phyloP scores from a whole-genome alignment of 192 early-diverging fungal genomes.

The Coemansia sp. region DNA sequence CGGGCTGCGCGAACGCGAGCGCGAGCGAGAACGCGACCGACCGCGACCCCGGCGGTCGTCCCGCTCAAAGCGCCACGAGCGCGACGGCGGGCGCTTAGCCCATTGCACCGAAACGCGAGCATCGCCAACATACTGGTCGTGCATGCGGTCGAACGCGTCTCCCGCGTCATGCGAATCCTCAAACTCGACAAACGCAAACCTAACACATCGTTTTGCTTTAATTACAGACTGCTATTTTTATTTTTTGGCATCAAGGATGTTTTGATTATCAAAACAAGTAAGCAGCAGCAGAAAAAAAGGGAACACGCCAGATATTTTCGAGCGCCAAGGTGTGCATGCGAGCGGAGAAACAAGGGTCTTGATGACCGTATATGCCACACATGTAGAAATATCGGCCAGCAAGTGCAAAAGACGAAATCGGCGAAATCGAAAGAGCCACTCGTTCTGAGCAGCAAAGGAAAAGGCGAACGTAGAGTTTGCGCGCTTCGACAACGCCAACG shows the following conservation, averaged over 20 bases:
- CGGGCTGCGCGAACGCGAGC: conserved; percentile 38
- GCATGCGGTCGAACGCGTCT: conserved; percentile 94
- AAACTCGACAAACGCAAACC: conserved; percentile 96
- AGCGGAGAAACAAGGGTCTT: too few species aligned
- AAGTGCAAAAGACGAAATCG: neutral
- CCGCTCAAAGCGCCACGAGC: conserved; percentile 70
- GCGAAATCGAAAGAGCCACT: too few species aligned
- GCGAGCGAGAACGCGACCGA: conserved; percentile 20
- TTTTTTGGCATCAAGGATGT: neutral
- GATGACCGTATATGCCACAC: neutral
- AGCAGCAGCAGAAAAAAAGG: neutral
- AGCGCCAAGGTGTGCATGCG: too few species aligned
- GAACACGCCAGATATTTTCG: too few species aligned
- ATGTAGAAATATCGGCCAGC: conserved; percentile 1
- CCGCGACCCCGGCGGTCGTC: conserved; percentile 21
- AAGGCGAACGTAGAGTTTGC: neutral
- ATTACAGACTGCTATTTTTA: neutral
- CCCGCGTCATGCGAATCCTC: conserved; percentile 87
- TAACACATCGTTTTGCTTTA: conserved; percentile 20
- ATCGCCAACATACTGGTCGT: conserved; percentile 79
- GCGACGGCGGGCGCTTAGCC: conserved; percentile 82
- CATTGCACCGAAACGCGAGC: conserved; percentile 81
- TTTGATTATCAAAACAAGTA: conserved; percentile 1
- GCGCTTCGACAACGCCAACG: neutral
- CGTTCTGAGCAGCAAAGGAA: neutral